A percentile compares a stretch with the other conserved stretches of the same genome.
These are phyloP conservation scores for Barbatosphaeria neglecta DNA, from an alignment of 495 filamentous ascomycete species.

Conservation along the genomic window DNA sequence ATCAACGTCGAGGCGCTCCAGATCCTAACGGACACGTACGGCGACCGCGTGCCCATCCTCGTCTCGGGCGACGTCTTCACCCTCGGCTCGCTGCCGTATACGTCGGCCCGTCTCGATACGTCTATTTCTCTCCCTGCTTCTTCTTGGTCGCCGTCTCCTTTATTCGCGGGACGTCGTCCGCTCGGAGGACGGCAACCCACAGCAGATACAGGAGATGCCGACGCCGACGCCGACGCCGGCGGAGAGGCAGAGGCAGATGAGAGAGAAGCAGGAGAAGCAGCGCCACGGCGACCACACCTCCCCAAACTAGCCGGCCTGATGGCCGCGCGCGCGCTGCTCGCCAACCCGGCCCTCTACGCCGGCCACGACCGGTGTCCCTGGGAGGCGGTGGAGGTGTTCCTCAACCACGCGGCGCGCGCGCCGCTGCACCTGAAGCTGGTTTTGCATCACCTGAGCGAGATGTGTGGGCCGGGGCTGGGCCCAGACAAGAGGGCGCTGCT, in stretches of 20 bases:
- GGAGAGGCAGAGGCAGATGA: too few relatives aligned
- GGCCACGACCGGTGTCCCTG: slow-evolving; percentile 45
- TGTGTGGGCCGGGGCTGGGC: slow-evolving; percentile 43
- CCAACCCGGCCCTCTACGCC: slow-evolving; percentile 51
- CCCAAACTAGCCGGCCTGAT: slow-evolving; percentile 42
- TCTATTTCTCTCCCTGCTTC: slow-evolving; percentile 12
- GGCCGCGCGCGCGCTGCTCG: slow-evolving; percentile 50
- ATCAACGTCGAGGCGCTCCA: slow-evolving; percentile 50
- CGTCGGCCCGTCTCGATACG: too few relatives aligned
- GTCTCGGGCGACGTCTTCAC: slow-evolving; percentile 54
- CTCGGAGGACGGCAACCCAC: slow-evolving; percentile 8
- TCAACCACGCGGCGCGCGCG: slow-evolving; percentile 35
- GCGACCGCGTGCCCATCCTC: slow-evolving; percentile 39
- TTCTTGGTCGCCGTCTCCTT: slow-evolving; percentile 10
- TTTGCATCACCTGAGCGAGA: slow-evolving; percentile 52
- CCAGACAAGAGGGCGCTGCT: slow-evolving; percentile 34
- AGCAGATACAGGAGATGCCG: not conserved
- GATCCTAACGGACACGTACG: slow-evolving; percentile 34
- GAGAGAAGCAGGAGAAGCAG: slow-evolving; percentile 1
- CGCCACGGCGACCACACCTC: slow-evolving; percentile 11
- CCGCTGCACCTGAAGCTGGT: slow-evolving; percentile 49
- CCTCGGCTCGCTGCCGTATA: slow-evolving; percentile 30
- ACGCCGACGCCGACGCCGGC: too few relatives aligned
- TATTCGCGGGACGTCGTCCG: too few relatives aligned
- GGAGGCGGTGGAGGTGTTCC: slow-evolving; percentile 46